Percentiles rank a stretch among this genome's conserved stretches.
phyloP scores from a whole-genome alignment of 768 basidiomycete species.

The Hericium alpestre region DNA sequence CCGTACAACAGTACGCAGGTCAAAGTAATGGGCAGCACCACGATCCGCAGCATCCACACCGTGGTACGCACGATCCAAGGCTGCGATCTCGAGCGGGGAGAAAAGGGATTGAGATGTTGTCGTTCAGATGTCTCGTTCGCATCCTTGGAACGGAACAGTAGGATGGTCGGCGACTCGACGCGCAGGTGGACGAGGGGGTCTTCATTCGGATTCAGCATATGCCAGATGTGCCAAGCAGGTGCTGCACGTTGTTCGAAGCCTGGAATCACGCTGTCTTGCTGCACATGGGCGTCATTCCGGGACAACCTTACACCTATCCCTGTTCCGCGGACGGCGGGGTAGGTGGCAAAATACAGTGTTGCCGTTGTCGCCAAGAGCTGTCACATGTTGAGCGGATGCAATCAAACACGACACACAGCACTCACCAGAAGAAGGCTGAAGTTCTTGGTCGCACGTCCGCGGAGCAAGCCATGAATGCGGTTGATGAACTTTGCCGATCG shows the following conservation, averaged over 20 bases:
- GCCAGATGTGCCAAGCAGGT: constrained; percentile 66
- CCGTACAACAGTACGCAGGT: constrained; percentile 69
- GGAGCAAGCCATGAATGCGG: constrained; percentile 37
- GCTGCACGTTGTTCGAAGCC: constrained; percentile 18
- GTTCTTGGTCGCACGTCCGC: constrained; percentile 63
- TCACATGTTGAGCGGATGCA: background rate
- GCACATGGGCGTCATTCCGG: constrained; percentile 6
- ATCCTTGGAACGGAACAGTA: constrained; percentile 47
- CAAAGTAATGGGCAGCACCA: constrained; percentile 72
- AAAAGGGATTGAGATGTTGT: background rate
- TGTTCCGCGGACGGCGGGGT: constrained; percentile 28
- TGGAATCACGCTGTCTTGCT: constrained; percentile 8
- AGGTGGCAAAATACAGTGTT: constrained; percentile 64
- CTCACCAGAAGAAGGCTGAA: constrained; percentile 71
- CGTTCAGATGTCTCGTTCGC: constrained; percentile 12
- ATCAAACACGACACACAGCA: background rate
- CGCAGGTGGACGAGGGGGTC: constrained; percentile 63
- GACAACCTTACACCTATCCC: constrained; percentile 11
- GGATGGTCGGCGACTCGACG: constrained; percentile 67
- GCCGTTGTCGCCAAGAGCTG: constrained; percentile 72
- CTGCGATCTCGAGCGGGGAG: constrained; percentile 19
- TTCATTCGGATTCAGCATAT: constrained; percentile 59
- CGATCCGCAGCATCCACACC: constrained; percentile 71
- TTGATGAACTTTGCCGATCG: constrained; percentile 33
- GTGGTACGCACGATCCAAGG: constrained; percentile 43